Evolutionary conservation across 768 basidiomycete species (phyloP), one percentile per base, ranked within the genome.

Genomic region (Agrocybe chaxingu): DNA sequence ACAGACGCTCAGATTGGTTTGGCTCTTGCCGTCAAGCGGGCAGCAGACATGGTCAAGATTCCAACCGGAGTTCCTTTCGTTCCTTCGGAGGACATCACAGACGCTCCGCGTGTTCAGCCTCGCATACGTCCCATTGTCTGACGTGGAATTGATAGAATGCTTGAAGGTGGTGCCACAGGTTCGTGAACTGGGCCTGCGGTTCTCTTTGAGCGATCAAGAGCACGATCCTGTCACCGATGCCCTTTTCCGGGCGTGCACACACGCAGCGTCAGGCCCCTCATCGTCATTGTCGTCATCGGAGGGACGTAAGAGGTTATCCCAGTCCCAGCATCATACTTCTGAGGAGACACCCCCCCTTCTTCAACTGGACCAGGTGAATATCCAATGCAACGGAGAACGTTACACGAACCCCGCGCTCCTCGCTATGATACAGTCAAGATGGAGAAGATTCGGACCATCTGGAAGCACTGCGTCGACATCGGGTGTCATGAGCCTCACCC

Each of bases 41-140:
- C 42, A 50, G n/a, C 43, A 40, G 37, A 29, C 47, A 30, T 64
- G 64, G 66, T 44, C 57, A 36, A 36, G 55, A 19, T 48, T 50
- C 12, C 64, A 69, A 19, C 45, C 58, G 18, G 57, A 49, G n/a
- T 70, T 75, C 52, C 10, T 64, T 12, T 41, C 63, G 0, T 66
- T 70, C 36, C 55, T 75, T 13, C 52, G 56, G 29, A 45, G 51
- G 8, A 55, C 66, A 19, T 56, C 64, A 29, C 38, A 52, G 1
- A 62, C 69, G 36, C 62, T 76, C 5, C 55, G 56, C 13, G 51
- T 56, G 11, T 64, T 78, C 42, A 58, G 54, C 31, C 53, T 78
- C 5, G 55, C 64, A 9, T 75, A 75, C 50, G 63, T 76, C 35
- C 75, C 75, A 6, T 36, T 75, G 41, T 60, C 64, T 12, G 70